Evolutionary conservation across 2,329 filamentous ascomycete species (phyloP).

Genomic region (Colletotrichum sp.): DNA sequence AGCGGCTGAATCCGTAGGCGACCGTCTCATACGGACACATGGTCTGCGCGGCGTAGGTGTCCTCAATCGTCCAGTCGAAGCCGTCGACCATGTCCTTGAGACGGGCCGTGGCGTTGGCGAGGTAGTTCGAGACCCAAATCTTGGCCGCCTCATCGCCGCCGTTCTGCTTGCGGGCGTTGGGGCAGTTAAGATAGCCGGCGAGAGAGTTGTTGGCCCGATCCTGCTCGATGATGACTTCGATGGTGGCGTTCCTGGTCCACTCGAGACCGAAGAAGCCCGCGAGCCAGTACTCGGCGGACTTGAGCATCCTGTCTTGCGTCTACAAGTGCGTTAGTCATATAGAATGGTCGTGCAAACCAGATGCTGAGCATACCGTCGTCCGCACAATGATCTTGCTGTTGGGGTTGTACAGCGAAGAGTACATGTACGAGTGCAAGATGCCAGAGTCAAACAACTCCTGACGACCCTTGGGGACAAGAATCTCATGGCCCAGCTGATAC

Average conservation of each 20-base stretch:
- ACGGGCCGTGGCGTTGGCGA: slow-evolving; percentile 66
- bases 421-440: slow-evolving; percentile 75
- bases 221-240: slow-evolving; percentile 75
- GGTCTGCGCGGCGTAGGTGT: slow-evolving; percentile 72
- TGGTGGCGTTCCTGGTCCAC: slow-evolving; percentile 74
- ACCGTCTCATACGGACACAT: slow-evolving; percentile 81
- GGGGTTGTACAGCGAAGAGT: slow-evolving; percentile 73
- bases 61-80: slow-evolving; percentile 68
- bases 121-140: slow-evolving; percentile 69
- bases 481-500: slow-evolving; percentile 73
- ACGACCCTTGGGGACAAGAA: slow-evolving; percentile 74
- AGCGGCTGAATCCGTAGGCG: slow-evolving; percentile 76
- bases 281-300: slow-evolving; percentile 79
- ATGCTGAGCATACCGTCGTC: slow-evolving; percentile 58
- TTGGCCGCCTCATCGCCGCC: slow-evolving; percentile 58
- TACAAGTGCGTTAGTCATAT: slow-evolving; percentile 26
- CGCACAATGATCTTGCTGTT: slow-evolving; percentile 75
- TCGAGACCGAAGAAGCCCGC: slow-evolving; percentile 80
- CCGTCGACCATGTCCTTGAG: slow-evolving; percentile 60
- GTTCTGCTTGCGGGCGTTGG: slow-evolving; percentile 59
- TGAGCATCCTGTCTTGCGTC: slow-evolving; percentile 79
- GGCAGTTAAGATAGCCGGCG: slow-evolving; percentile 70
- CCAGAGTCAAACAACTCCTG: slow-evolving; percentile 76
- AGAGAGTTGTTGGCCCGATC: slow-evolving; percentile 72
- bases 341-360: not conserved